A percentile compares a stretch with the other conserved stretches of the same genome.
Conservation (phyloP, 23 red algal species). For the Rhodosorus marinus region DNA sequence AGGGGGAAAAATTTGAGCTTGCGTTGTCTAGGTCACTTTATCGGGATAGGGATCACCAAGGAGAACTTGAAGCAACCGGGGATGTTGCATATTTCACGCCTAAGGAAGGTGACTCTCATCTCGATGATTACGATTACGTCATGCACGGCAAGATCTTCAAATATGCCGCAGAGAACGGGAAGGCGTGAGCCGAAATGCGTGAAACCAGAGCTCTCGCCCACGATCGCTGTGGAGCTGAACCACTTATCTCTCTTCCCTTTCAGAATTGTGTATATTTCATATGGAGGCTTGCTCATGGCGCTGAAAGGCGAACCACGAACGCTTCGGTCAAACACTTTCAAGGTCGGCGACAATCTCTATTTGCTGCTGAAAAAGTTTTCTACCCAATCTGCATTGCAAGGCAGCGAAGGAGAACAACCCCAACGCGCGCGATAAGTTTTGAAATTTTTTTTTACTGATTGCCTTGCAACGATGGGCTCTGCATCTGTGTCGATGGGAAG, state of each 20-base stretch:
- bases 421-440: too few species aligned
- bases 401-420: background rate
- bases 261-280: constrained; percentile 54
- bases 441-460: too few species aligned
- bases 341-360: constrained; percentile 41
- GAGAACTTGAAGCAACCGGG: too few species aligned
- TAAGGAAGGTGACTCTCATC: too few species aligned
- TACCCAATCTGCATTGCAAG: background rate
- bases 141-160: constrained; percentile 81
- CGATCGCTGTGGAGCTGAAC: background rate
- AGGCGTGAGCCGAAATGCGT: too few species aligned
- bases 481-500: too few species aligned
- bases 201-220: background rate
- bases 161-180: constrained; percentile 24
- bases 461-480: too few species aligned
- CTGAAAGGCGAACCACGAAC: constrained; percentile 39
- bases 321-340: constrained; percentile 27
- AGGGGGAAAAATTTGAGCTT: constrained; percentile 25
- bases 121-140: constrained; percentile 64
- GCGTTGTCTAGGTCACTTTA: too few species aligned
- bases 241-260: background rate
- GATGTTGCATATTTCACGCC: too few species aligned
- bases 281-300: constrained; percentile 62
- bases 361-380: constrained; percentile 47
- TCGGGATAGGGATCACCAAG: too few species aligned